A percentile compares a stretch with the other conserved stretches of the same genome.
phyloP scores from a whole-genome alignment of 352 stramenopile species.

The Blastocystis sp. region DNA sequence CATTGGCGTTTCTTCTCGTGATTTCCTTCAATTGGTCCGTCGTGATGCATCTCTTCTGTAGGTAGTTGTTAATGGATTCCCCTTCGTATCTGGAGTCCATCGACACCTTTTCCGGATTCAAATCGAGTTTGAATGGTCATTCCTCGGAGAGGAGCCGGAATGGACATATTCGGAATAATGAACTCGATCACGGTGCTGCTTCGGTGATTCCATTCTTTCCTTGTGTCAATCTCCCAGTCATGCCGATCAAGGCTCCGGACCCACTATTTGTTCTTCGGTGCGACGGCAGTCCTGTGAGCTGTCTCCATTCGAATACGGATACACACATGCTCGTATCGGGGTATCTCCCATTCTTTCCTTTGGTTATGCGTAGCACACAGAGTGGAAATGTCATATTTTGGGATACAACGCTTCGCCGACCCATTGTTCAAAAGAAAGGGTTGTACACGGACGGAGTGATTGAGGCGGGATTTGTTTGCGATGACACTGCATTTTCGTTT shows the following conservation, averaged over 20 bases:
- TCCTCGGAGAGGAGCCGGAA: too few relatives aligned
- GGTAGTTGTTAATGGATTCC: slow-evolving; percentile 4
- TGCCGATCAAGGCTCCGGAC: slow-evolving; percentile 11
- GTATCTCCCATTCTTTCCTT: background rate
- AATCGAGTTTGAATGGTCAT: too few relatives aligned
- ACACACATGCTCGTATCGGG: slow-evolving; percentile 25
- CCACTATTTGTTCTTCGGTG: slow-evolving; percentile 32
- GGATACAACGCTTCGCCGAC: slow-evolving; percentile 1
- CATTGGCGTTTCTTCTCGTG: background rate
- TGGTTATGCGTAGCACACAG: slow-evolving; percentile 4
- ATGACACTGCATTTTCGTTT: slow-evolving; percentile 23
- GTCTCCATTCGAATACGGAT: slow-evolving; percentile 18
- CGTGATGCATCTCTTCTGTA: slow-evolving; percentile 6
- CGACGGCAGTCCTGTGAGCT: background rate
- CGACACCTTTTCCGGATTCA: too few relatives aligned
- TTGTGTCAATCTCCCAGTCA: background rate
- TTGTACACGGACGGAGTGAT: slow-evolving; percentile 7
- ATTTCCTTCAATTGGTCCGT: slow-evolving; percentile 28
- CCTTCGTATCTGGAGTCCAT: background rate
- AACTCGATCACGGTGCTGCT: background rate
- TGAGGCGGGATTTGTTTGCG: background rate
- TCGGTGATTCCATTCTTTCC: background rate
- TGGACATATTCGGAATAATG: too few relatives aligned
- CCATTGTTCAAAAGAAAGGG: background rate
- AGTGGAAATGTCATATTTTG: slow-evolving; percentile 22